Percentiles rank a stretch among this genome's conserved stretches.
Evolutionary conservation across 352 stramenopile genomes (phyloP).

Genomic region (Blastocystis sp.): DNA sequence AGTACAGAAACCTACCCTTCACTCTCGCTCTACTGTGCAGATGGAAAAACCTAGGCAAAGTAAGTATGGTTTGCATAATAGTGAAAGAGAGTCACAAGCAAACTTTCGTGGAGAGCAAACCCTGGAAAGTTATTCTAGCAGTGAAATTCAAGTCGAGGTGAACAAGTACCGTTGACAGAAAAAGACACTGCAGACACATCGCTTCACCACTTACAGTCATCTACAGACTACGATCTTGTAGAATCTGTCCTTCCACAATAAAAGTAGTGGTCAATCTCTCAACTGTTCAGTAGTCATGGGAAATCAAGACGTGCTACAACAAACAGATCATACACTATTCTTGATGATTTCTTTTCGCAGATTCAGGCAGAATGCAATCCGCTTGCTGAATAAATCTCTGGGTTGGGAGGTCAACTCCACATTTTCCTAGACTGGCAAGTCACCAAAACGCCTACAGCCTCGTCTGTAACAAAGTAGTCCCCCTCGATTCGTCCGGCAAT

Average conservation of each 20-base stretch:
- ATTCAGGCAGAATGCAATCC: slow-evolving; percentile 40
- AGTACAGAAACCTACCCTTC: not conserved
- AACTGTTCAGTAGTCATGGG: not conserved
- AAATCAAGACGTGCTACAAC: not conserved
- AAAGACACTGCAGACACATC: not conserved
- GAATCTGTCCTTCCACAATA: not conserved
- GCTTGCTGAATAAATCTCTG: slow-evolving; percentile 21
- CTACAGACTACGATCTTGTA: not conserved
- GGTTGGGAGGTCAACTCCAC: not conserved
- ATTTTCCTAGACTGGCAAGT: not conserved
- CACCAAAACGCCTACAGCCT: not conserved
- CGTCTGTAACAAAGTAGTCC: slow-evolving; percentile 20
- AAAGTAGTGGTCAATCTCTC: not conserved
- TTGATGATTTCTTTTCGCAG: slow-evolving; percentile 56
- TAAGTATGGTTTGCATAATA: slow-evolving; percentile 43
- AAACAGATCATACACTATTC: slow-evolving; percentile 53
- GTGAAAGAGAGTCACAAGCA: slow-evolving; percentile 54
- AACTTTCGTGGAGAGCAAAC: slow-evolving; percentile 44
- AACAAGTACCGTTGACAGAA: not conserved
- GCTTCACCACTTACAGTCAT: slow-evolving; percentile 7
- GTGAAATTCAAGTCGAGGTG: not conserved
- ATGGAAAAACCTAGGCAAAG: not conserved
- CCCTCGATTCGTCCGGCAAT: slow-evolving; percentile 17
- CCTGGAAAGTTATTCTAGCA: not conserved
- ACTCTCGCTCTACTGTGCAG: not conserved